Evolutionary conservation across 305 asterid species (phyloP).

Genomic region (Solanum hybrid): DNA sequence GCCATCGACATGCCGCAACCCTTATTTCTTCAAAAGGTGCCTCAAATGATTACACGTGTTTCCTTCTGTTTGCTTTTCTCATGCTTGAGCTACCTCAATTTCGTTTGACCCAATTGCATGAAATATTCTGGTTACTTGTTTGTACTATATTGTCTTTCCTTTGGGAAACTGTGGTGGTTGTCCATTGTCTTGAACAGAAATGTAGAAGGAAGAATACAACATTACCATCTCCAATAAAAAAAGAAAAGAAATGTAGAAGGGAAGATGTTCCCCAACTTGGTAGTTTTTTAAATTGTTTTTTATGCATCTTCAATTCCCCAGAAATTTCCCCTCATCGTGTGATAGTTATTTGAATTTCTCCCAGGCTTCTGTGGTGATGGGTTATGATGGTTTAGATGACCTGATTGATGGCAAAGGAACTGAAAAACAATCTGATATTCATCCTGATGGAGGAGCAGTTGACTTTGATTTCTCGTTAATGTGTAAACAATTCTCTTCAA

Average conservation of each 20-base stretch:
- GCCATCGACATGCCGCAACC: neutral
- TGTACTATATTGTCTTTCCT: neutral
- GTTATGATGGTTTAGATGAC: conserved; percentile 54
- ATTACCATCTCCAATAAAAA: neutral
- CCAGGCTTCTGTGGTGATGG: conserved; percentile 61
- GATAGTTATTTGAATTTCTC: conserved; percentile 19
- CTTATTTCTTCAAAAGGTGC: neutral
- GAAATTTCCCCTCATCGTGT: conserved; percentile 4
- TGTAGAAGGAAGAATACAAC: neutral
- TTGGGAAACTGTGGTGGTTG: neutral
- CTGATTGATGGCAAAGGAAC: conserved; percentile 33
- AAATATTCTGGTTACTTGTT: neutral
- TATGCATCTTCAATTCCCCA: neutral
- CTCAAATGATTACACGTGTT: neutral
- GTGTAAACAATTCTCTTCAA: conserved; percentile 64
- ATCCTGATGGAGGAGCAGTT: conserved; percentile 20
- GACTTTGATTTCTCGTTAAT: conserved; percentile 54
- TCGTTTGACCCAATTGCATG: neutral
- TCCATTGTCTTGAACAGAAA: neutral
- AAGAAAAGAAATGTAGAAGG: neutral
- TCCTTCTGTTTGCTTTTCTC: neutral
- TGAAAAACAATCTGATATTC: conserved; percentile 25
- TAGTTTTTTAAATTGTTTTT: neutral
- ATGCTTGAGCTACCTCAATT: neutral
- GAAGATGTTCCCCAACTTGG: neutral